These are phyloP conservation scores for Seiridium cupressi DNA, from an alignment of 2,329 filamentous ascomycete species.

Conservation along the genomic window DNA sequence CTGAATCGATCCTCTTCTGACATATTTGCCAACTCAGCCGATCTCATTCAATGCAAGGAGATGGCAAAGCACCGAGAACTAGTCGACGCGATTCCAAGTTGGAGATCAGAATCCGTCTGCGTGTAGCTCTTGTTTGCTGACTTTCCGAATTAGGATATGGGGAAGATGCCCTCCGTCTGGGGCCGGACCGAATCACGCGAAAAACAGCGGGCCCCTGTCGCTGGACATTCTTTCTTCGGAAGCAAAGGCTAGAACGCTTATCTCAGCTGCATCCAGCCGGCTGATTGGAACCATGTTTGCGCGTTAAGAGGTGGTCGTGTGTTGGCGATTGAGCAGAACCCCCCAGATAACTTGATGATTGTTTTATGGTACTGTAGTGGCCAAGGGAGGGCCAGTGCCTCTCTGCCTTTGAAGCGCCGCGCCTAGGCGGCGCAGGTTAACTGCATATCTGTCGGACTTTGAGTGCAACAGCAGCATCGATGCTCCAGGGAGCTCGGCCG, in stretches of 20 bases:
- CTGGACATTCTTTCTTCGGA: background rate
- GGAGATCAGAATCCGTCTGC: background rate
- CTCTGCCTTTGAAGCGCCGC: no score
- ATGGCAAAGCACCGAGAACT: background rate
- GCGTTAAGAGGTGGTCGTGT: no score
- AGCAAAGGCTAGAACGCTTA: background rate
- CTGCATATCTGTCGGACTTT: no score
- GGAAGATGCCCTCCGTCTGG: conserved; percentile 3
- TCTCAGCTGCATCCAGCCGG: background rate
- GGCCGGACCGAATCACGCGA: conserved; percentile 3
- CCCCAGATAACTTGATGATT: no score
- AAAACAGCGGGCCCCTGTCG: background rate
- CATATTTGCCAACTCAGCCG: background rate
- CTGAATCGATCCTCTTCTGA: background rate
- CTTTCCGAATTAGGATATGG: conserved; percentile 1
- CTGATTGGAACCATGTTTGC: no score
- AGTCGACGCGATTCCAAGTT: background rate
- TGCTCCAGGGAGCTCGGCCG: no score
- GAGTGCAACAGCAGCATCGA: no score
- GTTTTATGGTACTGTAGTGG: no score
- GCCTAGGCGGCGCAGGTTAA: no score
- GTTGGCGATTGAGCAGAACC: no score
- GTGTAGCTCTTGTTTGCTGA: background rate
- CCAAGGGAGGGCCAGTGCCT: no score
- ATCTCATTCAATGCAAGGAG: background rate